Percentiles rank a stretch among this genome's conserved stretches.
Evolutionary conservation across 768 basidiomycete genomes (phyloP).

Genomic region (Tylopilus sp.): DNA sequence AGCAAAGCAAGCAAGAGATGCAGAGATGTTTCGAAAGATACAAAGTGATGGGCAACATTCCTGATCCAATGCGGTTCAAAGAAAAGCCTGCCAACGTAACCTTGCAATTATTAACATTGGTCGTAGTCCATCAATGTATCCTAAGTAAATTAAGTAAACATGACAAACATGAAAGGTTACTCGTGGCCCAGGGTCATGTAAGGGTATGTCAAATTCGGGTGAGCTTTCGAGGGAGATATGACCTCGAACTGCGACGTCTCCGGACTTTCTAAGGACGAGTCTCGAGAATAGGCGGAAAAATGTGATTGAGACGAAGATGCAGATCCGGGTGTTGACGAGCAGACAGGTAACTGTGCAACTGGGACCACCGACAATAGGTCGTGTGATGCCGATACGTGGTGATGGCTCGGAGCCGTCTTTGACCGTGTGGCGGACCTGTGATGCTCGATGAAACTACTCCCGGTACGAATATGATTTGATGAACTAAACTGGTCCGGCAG

Average conservation of each 20-base stretch:
- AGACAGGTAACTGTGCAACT: slow-evolving; percentile 11
- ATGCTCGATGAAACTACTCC: slow-evolving; percentile 30
- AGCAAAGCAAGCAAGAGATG: slow-evolving; percentile 20
- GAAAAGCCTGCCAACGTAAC: slow-evolving; percentile 11
- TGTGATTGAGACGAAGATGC: slow-evolving; percentile 29
- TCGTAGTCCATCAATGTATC: slow-evolving; percentile 11
- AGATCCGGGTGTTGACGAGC: slow-evolving; percentile 18
- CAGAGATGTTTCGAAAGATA: slow-evolving; percentile 8
- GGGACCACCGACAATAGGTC: slow-evolving; percentile 22
- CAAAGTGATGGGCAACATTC: slow-evolving; percentile 5
- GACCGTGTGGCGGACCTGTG: slow-evolving; percentile 18
- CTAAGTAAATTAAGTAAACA: slow-evolving; percentile 16
- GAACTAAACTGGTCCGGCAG: slow-evolving; percentile 50
- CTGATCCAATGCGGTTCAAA: no score
- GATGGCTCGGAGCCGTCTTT: slow-evolving; percentile 18
- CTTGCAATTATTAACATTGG: slow-evolving; percentile 13
- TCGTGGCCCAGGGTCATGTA: slow-evolving; percentile 52
- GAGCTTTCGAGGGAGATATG: slow-evolving; percentile 47
- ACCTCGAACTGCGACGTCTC: slow-evolving; percentile 69
- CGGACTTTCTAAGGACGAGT: slow-evolving; percentile 37
- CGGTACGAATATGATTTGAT: slow-evolving; percentile 31
- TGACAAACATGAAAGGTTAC: slow-evolving; percentile 14
- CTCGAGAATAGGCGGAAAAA: slow-evolving; percentile 21
- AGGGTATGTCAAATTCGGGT: slow-evolving; percentile 49
- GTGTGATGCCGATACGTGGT: slow-evolving; percentile 29